Base-by-base conservation (phyloP, 108 stramenopile species). In the Fistulifera solaris region DNA sequence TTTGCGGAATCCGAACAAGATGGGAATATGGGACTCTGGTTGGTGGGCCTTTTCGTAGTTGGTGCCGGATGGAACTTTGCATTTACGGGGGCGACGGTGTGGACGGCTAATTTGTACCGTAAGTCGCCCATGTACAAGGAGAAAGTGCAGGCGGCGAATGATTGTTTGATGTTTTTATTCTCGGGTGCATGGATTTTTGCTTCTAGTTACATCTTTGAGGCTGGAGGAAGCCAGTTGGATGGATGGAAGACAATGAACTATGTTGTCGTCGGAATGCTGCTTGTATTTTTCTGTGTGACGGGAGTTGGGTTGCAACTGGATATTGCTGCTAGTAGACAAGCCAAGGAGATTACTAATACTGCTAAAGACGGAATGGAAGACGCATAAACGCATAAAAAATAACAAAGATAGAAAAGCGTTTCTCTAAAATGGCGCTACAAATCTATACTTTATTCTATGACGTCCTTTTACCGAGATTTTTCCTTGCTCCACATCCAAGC, bases 51-150 rank as follows among this genome's bases (percentile, higher is more conserved):
- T 27, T 26, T 71, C 26, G 25, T 76, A 13, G 40, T 71, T 11
- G 74, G 74, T 22, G 23, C 70, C 1, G 74, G 63, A 15, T 76
- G 74, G 74, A 70, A 76, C 31, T 68, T 70, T 57, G 68, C 51
- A 12, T 76, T 71, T 46, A 48, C 66, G 11, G 49, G 56, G 48
- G 59, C 58, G 2, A 66, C 74, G 6, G 62, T 76, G 13, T 60
- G 61, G 74, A 38, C 47, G 18, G 58, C 63, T 1, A 11, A 52
- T 38, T 26, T 58, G 1, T 68, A 74, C 43, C 17, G 13, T 2
- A 27, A 18, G 16, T 25, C 48, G 10, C 57, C 58, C 10, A 50
- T 57, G 22, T 40, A 54, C 27, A 75, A 70, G 50, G 18, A 59
- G n/a, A 11, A 59, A n/a, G 62, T 76, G 1, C 69, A 71, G 52